These are phyloP conservation scores for Incumbomyces delicatus DNA, from an alignment of 2,329 filamentous ascomycete species.

Conservation along the genomic window DNA sequence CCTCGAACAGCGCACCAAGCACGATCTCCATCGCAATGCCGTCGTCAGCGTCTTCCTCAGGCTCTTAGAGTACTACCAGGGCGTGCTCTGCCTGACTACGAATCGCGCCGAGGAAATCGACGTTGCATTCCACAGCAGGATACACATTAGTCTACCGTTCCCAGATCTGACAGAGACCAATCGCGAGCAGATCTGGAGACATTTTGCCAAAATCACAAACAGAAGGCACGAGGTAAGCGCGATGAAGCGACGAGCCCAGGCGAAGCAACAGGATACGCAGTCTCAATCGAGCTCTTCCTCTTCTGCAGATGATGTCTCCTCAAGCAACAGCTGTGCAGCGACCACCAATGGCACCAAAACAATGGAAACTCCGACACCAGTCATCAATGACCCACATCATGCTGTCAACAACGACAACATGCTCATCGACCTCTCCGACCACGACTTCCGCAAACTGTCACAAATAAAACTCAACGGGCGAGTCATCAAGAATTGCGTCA, in stretches of 20 bases:
- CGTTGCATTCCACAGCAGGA: slow-evolving; percentile 32
- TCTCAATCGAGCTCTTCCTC: neutral
- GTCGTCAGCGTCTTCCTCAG: slow-evolving; percentile 8
- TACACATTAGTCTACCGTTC: slow-evolving; percentile 26
- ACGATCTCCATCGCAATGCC: slow-evolving; percentile 6
- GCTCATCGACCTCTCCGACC: slow-evolving; percentile 1
- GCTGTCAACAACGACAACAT: neutral
- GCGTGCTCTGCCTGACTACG: slow-evolving; percentile 42
- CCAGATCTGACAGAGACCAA: slow-evolving; percentile 6
- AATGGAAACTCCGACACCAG: neutral
- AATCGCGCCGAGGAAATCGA: slow-evolving; percentile 42
- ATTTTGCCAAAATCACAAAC: slow-evolving; percentile 7
- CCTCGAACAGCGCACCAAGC: slow-evolving; percentile 10
- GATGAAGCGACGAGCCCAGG: neutral
- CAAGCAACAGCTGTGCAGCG: neutral
- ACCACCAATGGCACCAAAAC: slow-evolving; percentile 6
- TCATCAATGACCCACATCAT: neutral
- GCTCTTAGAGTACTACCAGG: slow-evolving; percentile 18
- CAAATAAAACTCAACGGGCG: slow-evolving; percentile 27
- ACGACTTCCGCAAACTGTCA: slow-evolving; percentile 7
- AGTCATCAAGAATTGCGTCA: slow-evolving; percentile 30
- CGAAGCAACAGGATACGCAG: neutral
- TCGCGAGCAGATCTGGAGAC: slow-evolving; percentile 6
- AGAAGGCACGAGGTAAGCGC: slow-evolving; percentile 7
- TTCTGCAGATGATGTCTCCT: neutral